Percentiles rank a stretch among this genome's conserved stretches.
Conservation (phyloP, 2,329 filamentous ascomycete species). For the Nectriaceae sp. region DNA sequence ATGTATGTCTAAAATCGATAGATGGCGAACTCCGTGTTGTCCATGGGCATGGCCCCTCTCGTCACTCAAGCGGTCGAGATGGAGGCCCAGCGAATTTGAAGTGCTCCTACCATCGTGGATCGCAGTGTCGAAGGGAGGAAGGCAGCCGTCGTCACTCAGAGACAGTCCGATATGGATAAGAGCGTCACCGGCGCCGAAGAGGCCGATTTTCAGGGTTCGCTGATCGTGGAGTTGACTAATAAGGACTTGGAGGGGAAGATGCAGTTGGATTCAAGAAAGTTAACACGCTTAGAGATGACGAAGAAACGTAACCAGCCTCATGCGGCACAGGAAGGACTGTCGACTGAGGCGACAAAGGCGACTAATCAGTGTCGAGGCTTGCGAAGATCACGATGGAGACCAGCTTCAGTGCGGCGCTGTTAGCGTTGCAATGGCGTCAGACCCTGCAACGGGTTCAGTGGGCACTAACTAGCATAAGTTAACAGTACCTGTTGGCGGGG, state of each 20-base stretch:
- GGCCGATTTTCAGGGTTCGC: constrained; percentile 28
- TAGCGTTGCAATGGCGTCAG: constrained; percentile 31
- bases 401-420: constrained; percentile 12
- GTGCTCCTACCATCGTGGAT: constrained; percentile 24
- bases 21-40: constrained; percentile 1
- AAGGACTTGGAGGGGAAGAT: not conserved
- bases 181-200: constrained; percentile 10
- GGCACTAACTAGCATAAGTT: constrained; percentile 18
- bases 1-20: not conserved
- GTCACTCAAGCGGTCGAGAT: constrained; percentile 14
- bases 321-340: constrained; percentile 18
- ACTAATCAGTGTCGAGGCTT: constrained; percentile 24
- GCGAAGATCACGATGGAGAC: constrained; percentile 21
- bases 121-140: constrained; percentile 11
- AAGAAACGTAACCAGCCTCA: constrained; percentile 15
- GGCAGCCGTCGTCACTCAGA: constrained; percentile 13
- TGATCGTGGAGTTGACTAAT: constrained; percentile 20
- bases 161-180: constrained; percentile 3
- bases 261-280: not conserved
- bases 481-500: too few species aligned
- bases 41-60: constrained; percentile 9
- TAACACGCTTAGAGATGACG: constrained; percentile 15
- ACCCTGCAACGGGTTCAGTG: constrained; percentile 11
- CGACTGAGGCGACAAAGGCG: constrained; percentile 17
- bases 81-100: constrained; percentile 13